Evolutionary conservation across 176 grass and related monocot species (phyloP).

Genomic region (Saccharum officinarum): DNA sequence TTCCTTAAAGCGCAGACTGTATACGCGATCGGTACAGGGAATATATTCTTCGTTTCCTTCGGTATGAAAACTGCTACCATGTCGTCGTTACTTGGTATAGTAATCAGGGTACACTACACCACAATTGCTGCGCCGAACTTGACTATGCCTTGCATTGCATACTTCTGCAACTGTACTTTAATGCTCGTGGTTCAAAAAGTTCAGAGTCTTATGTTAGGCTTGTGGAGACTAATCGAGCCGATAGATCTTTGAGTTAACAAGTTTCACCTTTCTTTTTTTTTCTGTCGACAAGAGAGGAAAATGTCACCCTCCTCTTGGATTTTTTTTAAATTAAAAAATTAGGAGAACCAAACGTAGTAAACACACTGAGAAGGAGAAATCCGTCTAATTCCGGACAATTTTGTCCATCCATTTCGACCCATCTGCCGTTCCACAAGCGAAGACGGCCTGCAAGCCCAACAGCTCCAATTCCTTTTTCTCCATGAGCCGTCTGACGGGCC

Average conservation of each 20-base stretch:
- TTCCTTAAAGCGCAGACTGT: background rate
- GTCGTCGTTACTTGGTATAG: background rate
- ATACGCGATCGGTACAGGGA: background rate
- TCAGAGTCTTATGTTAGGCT: too few species aligned
- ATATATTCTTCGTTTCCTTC: background rate
- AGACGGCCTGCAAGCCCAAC: background rate
- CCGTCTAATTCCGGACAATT: background rate
- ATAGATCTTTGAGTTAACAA: too few species aligned
- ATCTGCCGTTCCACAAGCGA: background rate
- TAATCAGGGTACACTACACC: background rate
- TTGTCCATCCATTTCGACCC: background rate
- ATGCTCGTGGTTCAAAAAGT: too few species aligned
- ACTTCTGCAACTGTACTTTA: too few species aligned
- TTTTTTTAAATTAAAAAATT: background rate
- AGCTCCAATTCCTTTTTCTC: background rate
- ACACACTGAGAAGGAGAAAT: background rate
- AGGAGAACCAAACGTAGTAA: background rate
- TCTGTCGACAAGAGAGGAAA: too few species aligned
- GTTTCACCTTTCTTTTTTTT: too few species aligned
- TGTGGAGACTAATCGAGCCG: too few species aligned
- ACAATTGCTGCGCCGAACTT: background rate
- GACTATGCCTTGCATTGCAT: too few species aligned
- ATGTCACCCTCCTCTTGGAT: too few species aligned
- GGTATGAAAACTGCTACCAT: background rate
- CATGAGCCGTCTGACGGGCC: too few species aligned